phyloP scores from a whole-genome alignment of 1,284 basidiomycete species.

The Anthracocystis walkeri region DNA sequence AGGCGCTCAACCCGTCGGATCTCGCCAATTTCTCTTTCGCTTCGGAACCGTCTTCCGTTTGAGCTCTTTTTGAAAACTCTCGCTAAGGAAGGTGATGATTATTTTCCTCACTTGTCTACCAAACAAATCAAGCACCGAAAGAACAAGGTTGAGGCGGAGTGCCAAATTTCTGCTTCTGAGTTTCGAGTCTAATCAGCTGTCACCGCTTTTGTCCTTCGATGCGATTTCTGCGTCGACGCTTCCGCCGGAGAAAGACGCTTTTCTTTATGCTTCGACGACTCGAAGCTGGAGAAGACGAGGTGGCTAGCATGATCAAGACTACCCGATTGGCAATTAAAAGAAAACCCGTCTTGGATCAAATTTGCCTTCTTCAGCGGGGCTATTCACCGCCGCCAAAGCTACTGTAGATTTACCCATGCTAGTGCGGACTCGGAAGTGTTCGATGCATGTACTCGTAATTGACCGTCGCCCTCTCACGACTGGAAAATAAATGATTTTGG shows the following conservation, averaged over 20 bases:
- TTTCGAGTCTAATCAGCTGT: conserved; percentile 9
- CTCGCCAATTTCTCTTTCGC: background rate
- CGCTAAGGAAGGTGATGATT: background rate
- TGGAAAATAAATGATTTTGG: too few species aligned
- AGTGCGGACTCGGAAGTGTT: too few species aligned
- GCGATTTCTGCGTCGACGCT: background rate
- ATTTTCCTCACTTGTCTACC: background rate
- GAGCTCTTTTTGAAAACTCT: too few species aligned
- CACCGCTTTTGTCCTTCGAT: background rate
- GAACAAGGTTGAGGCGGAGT: conserved; percentile 10
- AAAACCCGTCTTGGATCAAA: too few species aligned
- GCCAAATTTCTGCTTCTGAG: background rate
- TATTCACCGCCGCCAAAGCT: too few species aligned
- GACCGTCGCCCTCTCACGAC: too few species aligned
- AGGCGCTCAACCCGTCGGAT: background rate
- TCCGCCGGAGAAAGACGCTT: background rate
- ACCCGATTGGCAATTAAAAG: background rate
- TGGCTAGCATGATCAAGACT: background rate
- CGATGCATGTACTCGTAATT: too few species aligned
- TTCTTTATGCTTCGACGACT: background rate
- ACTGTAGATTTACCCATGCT: too few species aligned
- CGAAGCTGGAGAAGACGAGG: background rate
- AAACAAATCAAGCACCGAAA: background rate
- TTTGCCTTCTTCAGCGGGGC: too few species aligned
- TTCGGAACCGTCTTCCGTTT: too few species aligned